Evolutionary conservation across 306 rosid species (phyloP), one percentile per base, ranked within the genome.

Genomic region (Mimosa bimucronata): DNA sequence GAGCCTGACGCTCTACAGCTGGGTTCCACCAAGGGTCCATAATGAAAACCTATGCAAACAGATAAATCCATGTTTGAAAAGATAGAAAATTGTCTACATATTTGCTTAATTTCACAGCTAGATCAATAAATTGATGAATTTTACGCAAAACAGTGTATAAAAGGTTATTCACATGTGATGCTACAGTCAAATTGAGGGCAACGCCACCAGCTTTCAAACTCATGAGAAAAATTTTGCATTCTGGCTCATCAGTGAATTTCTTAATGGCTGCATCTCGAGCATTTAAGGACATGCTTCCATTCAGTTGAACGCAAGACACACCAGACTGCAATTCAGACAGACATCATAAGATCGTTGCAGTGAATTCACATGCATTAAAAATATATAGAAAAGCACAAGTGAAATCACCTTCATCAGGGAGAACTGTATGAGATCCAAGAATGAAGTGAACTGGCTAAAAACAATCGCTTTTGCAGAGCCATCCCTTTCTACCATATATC

Each of bases 21-120:
- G 98, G 97, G 85, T 95, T 95, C 98, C 98, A 95, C 98, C 98
- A 95, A 11, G 96, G 98, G 79, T 95, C 98, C 98, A 95, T 95
- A 81, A 95, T 86, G 86, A 95, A 95, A 42, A 95, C 97, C 97
- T 94, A 81, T 30, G 66, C 76, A 77, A 73, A 57, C 68, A 77
- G 62, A 55, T 67, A 6, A 77, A 53, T 28, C 46, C 73, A 28
- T 60, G 1, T 34, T 71, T 75, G 67, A 76, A 70, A 77, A 26
- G 66, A 40, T 19, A 40, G 71, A 37, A 71, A 50, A 15, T 4
- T 46, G 0, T 66, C 5, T 2, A 37, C 6, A 48, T 3, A 16
- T 72, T 40, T 77, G 40, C 38, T 64, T 71, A 41, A 77, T 50
- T 40, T 64, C 71, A 77, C 37, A 75, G 48, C 62, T 45, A 52